These are phyloP conservation scores for Meripilus lineatus DNA, from an alignment of 1,284 basidiomycete species.

Conservation along the genomic window DNA sequence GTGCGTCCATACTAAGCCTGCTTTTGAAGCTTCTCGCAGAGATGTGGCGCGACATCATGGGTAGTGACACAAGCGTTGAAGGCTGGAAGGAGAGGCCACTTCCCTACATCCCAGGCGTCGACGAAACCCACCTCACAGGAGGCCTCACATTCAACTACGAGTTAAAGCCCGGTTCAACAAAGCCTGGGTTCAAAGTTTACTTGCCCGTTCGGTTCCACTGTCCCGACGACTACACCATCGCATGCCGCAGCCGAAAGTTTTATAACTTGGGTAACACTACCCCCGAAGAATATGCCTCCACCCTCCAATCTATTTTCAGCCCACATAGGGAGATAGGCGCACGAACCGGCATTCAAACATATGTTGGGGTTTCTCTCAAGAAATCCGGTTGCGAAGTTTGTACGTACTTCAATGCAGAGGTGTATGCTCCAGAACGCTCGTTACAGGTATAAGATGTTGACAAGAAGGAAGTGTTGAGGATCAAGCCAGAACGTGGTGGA, in stretches of 20 bases:
- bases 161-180: background rate
- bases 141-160: slow-evolving; percentile 4
- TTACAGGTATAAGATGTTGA: too few species aligned
- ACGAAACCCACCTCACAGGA: slow-evolving; percentile 1
- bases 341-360: slow-evolving; percentile 4
- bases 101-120: background rate
- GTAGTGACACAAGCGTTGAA: background rate
- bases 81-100: background rate
- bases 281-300: background rate
- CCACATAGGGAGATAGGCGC: background rate
- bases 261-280: background rate
- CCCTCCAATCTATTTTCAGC: background rate
- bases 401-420: slow-evolving; percentile 5
- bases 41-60: slow-evolving; percentile 2
- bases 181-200: slow-evolving; percentile 1
- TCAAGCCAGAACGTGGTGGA: too few species aligned
- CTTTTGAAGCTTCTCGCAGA: background rate
- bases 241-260: slow-evolving; percentile 1
- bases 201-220: slow-evolving; percentile 4
- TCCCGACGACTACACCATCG: slow-evolving; percentile 1
- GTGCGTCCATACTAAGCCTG: too few species aligned
- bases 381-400: slow-evolving; percentile 1
- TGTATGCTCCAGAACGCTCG: slow-evolving; percentile 1
- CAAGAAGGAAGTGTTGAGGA: too few species aligned
- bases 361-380: slow-evolving; percentile 4